Evolutionary conservation across 2,329 filamentous ascomycete species (phyloP).

Genomic region (Bipolaris cookei): DNA sequence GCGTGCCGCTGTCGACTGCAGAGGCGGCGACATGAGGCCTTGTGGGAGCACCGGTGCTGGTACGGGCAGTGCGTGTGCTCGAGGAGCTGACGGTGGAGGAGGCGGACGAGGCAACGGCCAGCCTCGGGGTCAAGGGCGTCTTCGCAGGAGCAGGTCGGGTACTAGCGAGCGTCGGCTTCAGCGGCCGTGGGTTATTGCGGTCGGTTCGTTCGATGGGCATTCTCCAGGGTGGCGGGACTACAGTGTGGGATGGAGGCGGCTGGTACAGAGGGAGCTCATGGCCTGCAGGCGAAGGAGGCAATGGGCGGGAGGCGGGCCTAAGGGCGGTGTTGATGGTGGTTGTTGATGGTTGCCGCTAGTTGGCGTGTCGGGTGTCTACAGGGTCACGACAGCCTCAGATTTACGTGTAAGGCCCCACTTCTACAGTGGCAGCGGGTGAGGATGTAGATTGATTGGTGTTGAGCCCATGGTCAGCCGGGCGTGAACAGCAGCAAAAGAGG

Average conservation of each 20-base stretch:
- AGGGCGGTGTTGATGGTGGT: slow-evolving; percentile 28
- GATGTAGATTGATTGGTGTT: slow-evolving; percentile 10
- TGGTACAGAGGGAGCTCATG: slow-evolving; percentile 35
- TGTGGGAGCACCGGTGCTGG: slow-evolving; percentile 36
- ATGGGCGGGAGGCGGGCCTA: slow-evolving; percentile 35
- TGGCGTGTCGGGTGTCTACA: slow-evolving; percentile 16
- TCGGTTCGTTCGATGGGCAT: slow-evolving; percentile 51
- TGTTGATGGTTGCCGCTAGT: slow-evolving; percentile 27
- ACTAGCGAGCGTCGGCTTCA: slow-evolving; percentile 72
- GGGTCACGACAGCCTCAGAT: slow-evolving; percentile 25
- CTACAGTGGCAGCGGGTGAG: slow-evolving; percentile 20
- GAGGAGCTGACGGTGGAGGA: slow-evolving; percentile 38
- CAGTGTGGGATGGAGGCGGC: slow-evolving; percentile 22
- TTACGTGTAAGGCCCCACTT: slow-evolving; percentile 18
- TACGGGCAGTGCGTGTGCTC: slow-evolving; percentile 36
- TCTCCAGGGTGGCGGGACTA: slow-evolving; percentile 29
- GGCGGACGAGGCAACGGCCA: slow-evolving; percentile 53
- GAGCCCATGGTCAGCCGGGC: slow-evolving; percentile 28
- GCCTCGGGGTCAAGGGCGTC: slow-evolving; percentile 65
- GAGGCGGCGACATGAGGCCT: slow-evolving; percentile 42
- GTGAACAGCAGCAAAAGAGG: slow-evolving; percentile 19
- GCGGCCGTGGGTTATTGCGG: slow-evolving; percentile 62
- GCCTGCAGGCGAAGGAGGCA: slow-evolving; percentile 31
- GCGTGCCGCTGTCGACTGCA: slow-evolving; percentile 59
- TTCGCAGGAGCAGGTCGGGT: slow-evolving; percentile 59